Evolutionary conservation across 2,329 filamentous ascomycete species (phyloP).

Genomic region (Paraconiothyrium brasiliense): DNA sequence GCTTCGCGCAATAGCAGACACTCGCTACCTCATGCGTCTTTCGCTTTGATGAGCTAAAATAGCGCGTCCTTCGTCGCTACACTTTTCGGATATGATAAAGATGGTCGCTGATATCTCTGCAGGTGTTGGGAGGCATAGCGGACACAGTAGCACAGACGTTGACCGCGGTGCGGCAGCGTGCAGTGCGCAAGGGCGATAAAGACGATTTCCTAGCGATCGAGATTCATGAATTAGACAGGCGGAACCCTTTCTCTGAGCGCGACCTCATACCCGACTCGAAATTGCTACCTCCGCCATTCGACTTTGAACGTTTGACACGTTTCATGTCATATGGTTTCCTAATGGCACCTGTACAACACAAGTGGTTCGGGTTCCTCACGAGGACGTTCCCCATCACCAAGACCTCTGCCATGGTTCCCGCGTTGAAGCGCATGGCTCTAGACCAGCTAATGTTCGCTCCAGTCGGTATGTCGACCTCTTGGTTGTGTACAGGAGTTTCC

Average conservation of each 20-base stretch:
- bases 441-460: conserved; percentile 96
- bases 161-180: conserved; percentile 78
- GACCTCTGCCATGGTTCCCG: conserved; percentile 75
- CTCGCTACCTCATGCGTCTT: not conserved
- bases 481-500: not conserved
- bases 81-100: not conserved
- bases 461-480: conserved; percentile 66
- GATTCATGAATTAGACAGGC: conserved; percentile 85
- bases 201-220: conserved; percentile 84
- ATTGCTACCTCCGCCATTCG: conserved; percentile 80
- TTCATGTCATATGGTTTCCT: conserved; percentile 98
- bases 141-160: conserved; percentile 96
- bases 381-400: conserved; percentile 85
- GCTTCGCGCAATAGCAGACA: conserved; percentile 7
- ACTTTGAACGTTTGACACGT: conserved; percentile 91
- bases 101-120: conserved; percentile 9
- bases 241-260: conserved; percentile 71
- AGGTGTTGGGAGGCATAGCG: conserved; percentile 86
- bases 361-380: conserved; percentile 91
- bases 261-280: conserved; percentile 73
- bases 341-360: conserved; percentile 94
- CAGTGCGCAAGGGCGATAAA: conserved; percentile 70
- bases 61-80: not conserved
- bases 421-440: conserved; percentile 87
- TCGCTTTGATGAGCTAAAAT: not conserved